These are phyloP conservation scores for Lomentospora prolificans DNA, from an alignment of 2,329 filamentous ascomycete genomes.

Conservation along the genomic window DNA sequence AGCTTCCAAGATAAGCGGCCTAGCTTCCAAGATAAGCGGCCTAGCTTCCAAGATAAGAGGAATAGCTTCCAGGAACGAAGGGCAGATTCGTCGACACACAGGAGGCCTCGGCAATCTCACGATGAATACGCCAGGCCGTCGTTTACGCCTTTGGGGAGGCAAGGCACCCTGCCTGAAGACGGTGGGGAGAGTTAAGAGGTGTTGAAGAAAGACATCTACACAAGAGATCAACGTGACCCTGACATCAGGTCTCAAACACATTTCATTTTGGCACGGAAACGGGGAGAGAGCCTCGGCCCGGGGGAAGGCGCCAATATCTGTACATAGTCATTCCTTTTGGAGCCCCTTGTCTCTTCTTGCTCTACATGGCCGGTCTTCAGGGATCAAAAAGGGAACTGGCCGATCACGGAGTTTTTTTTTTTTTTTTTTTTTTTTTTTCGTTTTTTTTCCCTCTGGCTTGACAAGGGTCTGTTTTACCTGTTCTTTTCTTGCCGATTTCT, in stretches of 20 bases:
- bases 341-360: too few species aligned
- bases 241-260: too few species aligned
- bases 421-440: background rate
- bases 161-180: background rate
- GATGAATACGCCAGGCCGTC: constrained; percentile 21
- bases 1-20: too few species aligned
- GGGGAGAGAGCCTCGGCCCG: too few species aligned
- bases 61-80: constrained; percentile 12
- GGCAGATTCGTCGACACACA: constrained; percentile 13
- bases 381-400: background rate
- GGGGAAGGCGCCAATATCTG: too few species aligned
- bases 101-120: constrained; percentile 7
- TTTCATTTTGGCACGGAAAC: background rate
- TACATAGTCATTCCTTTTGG: background rate
- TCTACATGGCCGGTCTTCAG: background rate
- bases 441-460: background rate
- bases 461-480: constrained; percentile 13
- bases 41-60: constrained; percentile 10
- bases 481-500: background rate
- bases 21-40: constrained; percentile 12
- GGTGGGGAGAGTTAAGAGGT: background rate
- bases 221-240: too few species aligned
- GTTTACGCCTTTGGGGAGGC: constrained; percentile 19
- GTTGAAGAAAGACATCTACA: background rate
- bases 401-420: background rate